Evolutionary conservation across 202 grass and related monocot species (phyloP), one percentile per base, ranked within the genome.

Genomic region (Schoenoplectus tabernaemontani): DNA sequence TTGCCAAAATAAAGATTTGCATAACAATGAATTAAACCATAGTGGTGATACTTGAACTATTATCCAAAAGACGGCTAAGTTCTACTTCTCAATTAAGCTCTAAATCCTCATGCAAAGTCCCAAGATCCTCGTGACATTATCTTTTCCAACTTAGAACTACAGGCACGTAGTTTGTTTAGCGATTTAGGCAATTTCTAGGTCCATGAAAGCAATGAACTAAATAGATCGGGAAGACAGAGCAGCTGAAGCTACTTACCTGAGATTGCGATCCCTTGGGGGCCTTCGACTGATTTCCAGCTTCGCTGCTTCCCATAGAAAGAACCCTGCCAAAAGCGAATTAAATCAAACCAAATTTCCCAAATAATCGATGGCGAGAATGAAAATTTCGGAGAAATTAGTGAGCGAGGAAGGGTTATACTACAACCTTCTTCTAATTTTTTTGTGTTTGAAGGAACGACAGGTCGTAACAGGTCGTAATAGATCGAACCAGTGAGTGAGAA

Each of bases 281-380:
- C 59, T 80, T 80, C 39, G 77, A 80, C 37, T 80, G 77, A 51
- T 80, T 80, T 65, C 78, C 78, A 33, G 58, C 57, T 3, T 80
- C 78, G 78, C 78, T 66, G 42, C 78, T 80, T 64, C 78, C 78
- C 78, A 80, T 80, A 48, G 59, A 64, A 60, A 79, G 20, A 33
- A 47, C 20, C 60, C 13, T 15, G 28, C 39, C 23, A 47, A 28
- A 78, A 61, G 5, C 56, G 33, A 19, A 42, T 11, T 20, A 10
- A 36, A 36, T 9, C 1, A 50, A 32, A 16, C 16, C 12, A n/a
- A 65, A 80, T 80, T 34, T 50, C 12, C 24, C 9, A 32, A 64
- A 53, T 20, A 39, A 48, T 64, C 42, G 77, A 63, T 9, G 77
- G 36, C 23, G 39, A 63, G 2, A 7, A n/a, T 33, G 39, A 33